Conservation (phyloP, 805 yeast species). For the Aciculoconidium aculeatum region DNA sequence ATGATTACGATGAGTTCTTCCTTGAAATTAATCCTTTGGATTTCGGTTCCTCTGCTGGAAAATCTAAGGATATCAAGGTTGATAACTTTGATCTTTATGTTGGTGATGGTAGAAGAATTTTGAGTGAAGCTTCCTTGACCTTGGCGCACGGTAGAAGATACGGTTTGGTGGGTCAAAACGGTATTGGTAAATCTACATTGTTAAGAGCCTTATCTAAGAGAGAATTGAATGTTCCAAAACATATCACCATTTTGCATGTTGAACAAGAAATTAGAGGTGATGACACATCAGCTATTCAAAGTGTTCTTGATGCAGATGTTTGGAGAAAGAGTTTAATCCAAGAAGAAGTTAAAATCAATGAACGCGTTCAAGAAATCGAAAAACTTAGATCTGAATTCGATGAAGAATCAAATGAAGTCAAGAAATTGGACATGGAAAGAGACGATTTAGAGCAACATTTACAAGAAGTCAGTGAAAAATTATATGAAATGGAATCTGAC, state of each 20-base stretch:
- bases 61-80: constrained; percentile 92
- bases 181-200: constrained; percentile 97
- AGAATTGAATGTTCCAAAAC: constrained; percentile 90
- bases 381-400: constrained; percentile 56
- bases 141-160: constrained; percentile 90
- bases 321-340: constrained; percentile 88
- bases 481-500: constrained; percentile 91
- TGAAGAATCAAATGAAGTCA: constrained; percentile 69
- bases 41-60: constrained; percentile 76
- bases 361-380: constrained; percentile 72
- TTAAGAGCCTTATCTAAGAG: constrained; percentile 88
- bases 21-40: constrained; percentile 93
- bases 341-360: constrained; percentile 72
- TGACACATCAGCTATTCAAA: constrained; percentile 83
- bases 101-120: constrained; percentile 91
- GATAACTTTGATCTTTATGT: constrained; percentile 92
- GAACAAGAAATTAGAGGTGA: constrained; percentile 97
- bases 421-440: constrained; percentile 82
- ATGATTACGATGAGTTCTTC: constrained; percentile 91
- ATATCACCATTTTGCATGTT: constrained; percentile 91
- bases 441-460: constrained; percentile 78
- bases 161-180: constrained; percentile 97
- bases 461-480: constrained; percentile 73
- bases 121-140: constrained; percentile 81
- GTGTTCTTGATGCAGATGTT: constrained; percentile 98